Evolutionary conservation across 441 rosid genomes (phyloP), one percentile per base, ranked within the genome.

Genomic region (Sinapis alba): DNA sequence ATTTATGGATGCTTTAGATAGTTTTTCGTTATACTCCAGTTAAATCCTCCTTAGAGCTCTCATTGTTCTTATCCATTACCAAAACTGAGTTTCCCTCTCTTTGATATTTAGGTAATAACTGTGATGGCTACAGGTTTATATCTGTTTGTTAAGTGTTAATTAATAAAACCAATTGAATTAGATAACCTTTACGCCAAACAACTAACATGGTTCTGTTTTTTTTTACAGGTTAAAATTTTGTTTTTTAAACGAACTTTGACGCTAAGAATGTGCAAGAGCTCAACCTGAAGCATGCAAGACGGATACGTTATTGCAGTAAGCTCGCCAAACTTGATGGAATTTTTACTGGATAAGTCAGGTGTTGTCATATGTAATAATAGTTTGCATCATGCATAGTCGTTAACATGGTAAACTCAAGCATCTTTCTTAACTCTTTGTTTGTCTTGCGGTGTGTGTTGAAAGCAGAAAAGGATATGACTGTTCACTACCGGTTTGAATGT

Each of bases 231-330:
- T 18, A 11, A 1, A 13, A 73, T 64, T 16, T 88, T 90, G 91
- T 92, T 87, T 38, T 78, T 61, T 7, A 86, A 85, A 73, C 81
- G 94, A 13, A 88, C 84, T 88, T 86, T 75, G 86, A 86, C 11
- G 71, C 64, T 69, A 87, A 82, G 64, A 85, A 83, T 65, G 79
- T 83, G 59, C 85, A 79, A 34, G 88, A 82, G 66, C 80, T 81
- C 43, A 79, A 77, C 71, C 80, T 68, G 36, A 90, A 90, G 88
- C 87, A 88, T 68, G 73, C 79, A 38, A 85, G 87, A 70, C 86
- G 70, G 67, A 78, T 77, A 47, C 77, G 83, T 74, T 77, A 45
- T 54, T 51, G 81, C 64, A 72, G 83, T 67, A 81, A 84, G 74
- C 28, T 81, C 66, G 74, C 78, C 64, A 82, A 65, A 9, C 83